phyloP scores from a whole-genome alignment of 176 grass and related monocot species.

The Puccinellia tenuiflora region DNA sequence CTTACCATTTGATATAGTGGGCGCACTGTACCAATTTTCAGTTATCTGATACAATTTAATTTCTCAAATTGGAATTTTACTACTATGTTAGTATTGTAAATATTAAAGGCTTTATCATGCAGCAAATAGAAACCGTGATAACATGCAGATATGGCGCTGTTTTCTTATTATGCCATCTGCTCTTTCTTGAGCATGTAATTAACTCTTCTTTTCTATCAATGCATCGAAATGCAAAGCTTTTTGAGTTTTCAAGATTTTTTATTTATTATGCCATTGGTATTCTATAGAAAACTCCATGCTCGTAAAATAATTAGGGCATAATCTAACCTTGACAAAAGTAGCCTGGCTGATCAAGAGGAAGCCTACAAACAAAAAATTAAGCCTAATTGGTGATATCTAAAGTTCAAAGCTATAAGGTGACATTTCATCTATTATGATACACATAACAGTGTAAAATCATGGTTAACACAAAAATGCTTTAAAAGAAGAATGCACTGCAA shows the following conservation, averaged over 20 bases:
- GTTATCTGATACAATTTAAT: constrained; percentile 12
- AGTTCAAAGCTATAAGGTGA: background rate
- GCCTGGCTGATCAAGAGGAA: background rate
- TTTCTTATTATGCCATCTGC: background rate
- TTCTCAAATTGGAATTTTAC: background rate
- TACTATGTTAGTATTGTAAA: background rate
- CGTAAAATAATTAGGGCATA: background rate
- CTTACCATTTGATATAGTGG: constrained; percentile 24
- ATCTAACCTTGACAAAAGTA: background rate
- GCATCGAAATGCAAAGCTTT: no score
- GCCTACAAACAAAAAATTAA: constrained; percentile 11
- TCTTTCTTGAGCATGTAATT: no score
- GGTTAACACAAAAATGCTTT: background rate
- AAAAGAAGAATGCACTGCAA: background rate
- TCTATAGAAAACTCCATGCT: background rate
- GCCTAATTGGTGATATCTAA: background rate
- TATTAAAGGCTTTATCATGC: background rate
- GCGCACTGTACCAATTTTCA: constrained; percentile 18
- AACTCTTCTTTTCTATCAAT: no score
- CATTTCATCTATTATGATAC: background rate
- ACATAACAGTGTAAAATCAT: background rate
- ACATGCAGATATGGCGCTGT: background rate
- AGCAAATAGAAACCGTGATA: constrained; percentile 8
- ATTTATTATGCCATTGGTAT: background rate
- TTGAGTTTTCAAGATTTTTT: no score